Evolutionary conservation across 257 asterid genomes (phyloP).

Genomic region (Agastache rugosa): DNA sequence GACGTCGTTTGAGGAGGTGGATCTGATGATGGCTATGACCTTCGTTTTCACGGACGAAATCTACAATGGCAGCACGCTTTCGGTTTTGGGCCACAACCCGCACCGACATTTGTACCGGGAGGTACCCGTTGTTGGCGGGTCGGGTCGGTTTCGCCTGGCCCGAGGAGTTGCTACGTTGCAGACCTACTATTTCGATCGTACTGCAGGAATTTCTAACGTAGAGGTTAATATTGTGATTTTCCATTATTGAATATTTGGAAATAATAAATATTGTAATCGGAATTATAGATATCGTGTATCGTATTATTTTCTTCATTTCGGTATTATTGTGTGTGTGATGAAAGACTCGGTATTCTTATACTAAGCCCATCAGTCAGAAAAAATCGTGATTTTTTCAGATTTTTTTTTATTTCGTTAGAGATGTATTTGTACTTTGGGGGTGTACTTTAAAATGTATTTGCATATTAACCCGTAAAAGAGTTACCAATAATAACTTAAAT

Average conservation of each 20-base stretch:
- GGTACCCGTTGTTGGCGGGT: slow-evolving; percentile 30
- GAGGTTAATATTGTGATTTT: slow-evolving; percentile 20
- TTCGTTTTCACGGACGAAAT: slow-evolving; percentile 17
- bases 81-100: slow-evolving; percentile 28
- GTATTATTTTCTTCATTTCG: too few species aligned
- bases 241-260: slow-evolving; percentile 3
- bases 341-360: too few species aligned
- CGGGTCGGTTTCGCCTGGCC: slow-evolving; percentile 29
- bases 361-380: too few species aligned
- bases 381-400: too few species aligned
- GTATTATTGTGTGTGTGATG: too few species aligned
- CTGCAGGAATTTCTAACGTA: background rate
- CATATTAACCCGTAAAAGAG: too few species aligned
- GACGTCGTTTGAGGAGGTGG: slow-evolving; percentile 31
- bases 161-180: slow-evolving; percentile 3
- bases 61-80: slow-evolving; percentile 32
- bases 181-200: background rate
- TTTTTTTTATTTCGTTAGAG: too few species aligned
- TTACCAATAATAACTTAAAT: too few species aligned
- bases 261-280: too few species aligned
- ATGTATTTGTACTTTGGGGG: too few species aligned
- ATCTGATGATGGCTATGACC: slow-evolving; percentile 5
- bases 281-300: too few species aligned
- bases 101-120: slow-evolving; percentile 5
- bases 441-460: too few species aligned